Percentiles rank a stretch among this genome's conserved stretches.
These are phyloP conservation scores for Ostreobium quekettii DNA, from an alignment of 139 green algal genomes.

Conservation along the genomic window DNA sequence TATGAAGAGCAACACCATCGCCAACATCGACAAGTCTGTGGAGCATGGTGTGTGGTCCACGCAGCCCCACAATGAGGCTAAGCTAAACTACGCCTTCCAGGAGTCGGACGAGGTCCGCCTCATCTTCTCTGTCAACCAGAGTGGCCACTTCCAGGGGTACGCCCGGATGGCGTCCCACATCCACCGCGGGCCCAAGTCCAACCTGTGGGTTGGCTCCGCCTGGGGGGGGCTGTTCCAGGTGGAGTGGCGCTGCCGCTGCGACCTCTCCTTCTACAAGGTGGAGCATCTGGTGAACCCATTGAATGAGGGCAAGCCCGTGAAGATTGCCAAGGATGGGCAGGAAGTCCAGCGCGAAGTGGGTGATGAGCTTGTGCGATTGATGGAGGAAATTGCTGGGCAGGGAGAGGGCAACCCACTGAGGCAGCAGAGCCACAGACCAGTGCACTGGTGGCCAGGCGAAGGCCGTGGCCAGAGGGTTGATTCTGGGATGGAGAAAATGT, in stretches of 20 bases:
- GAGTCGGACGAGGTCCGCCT: constrained; percentile 38
- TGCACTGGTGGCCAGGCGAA: too few relatives aligned
- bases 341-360: constrained; percentile 54
- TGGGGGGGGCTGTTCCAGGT: constrained; percentile 36
- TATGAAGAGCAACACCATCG: constrained; percentile 46
- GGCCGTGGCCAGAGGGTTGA: too few relatives aligned
- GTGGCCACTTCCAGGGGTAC: constrained; percentile 59
- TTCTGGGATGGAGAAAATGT: too few relatives aligned
- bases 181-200: background rate
- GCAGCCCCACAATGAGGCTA: constrained; percentile 54
- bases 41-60: constrained; percentile 54
- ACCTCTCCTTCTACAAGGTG: constrained; percentile 36
- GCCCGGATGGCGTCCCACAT: constrained; percentile 50
- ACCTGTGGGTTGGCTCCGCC: constrained; percentile 10
- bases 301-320: constrained; percentile 55
- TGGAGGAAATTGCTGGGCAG: constrained; percentile 40
- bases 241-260: constrained; percentile 45
- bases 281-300: constrained; percentile 49
- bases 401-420: constrained; percentile 19
- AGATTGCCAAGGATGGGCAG: constrained; percentile 49
- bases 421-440: constrained; percentile 12
- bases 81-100: constrained; percentile 52
- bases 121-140: constrained; percentile 61
- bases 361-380: constrained; percentile 37
- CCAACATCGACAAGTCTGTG: constrained; percentile 54